These are phyloP conservation scores for Ascoidea tarda DNA, from an alignment of 805 yeast species.

Conservation along the genomic window DNA sequence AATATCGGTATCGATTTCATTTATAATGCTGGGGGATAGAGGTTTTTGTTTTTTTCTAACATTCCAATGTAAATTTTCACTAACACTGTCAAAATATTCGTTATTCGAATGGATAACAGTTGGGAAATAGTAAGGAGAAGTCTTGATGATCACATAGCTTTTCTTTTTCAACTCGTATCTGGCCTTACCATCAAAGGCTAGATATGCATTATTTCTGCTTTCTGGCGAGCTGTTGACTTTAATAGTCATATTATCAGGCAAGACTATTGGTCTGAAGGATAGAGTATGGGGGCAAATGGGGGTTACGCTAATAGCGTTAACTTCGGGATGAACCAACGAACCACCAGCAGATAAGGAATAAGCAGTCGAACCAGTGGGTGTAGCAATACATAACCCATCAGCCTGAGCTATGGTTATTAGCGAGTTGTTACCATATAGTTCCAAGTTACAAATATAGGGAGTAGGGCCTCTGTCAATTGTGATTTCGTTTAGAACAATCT, in stretches of 20 bases:
- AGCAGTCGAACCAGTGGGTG: constrained; percentile 96
- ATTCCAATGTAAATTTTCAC: constrained; percentile 88
- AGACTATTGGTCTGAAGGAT: constrained; percentile 79
- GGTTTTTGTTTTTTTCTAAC: constrained; percentile 81
- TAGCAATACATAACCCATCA: constrained; percentile 83
- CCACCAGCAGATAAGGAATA: constrained; percentile 95
- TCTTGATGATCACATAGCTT: constrained; percentile 72
- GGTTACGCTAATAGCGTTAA: constrained; percentile 82
- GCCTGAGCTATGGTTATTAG: constrained; percentile 85
- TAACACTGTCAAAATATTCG: constrained; percentile 73
- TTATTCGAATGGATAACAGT: constrained; percentile 65
- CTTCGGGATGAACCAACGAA: constrained; percentile 86
- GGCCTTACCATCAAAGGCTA: constrained; percentile 87
- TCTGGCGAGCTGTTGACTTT: constrained; percentile 70
- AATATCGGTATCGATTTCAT: too few relatives aligned
- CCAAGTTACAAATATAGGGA: constrained; percentile 82
- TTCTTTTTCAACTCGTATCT: constrained; percentile 73
- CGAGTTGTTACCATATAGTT: constrained; percentile 77
- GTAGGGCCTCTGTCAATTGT: constrained; percentile 92
- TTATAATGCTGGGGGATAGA: background rate
- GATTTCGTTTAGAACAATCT: constrained; percentile 79
- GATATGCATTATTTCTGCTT: constrained; percentile 81
- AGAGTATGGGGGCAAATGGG: constrained; percentile 95
- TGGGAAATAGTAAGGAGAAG: constrained; percentile 89
- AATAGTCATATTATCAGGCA: constrained; percentile 86